Conservation (phyloP, 768 basidiomycete genomes). For the Mycena belliarum region DNA sequence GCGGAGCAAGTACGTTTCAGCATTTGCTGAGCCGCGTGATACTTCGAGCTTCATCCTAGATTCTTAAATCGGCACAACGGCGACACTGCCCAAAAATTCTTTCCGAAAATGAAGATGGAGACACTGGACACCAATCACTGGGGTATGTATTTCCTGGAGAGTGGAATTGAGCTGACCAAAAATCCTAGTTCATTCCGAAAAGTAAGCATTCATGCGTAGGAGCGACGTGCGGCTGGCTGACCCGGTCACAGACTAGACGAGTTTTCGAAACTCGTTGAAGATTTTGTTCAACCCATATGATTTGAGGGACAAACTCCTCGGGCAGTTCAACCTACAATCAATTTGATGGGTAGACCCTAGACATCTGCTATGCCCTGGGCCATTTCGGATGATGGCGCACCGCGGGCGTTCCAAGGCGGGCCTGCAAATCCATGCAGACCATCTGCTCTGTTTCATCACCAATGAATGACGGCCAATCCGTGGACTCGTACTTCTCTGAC, state of each 20-base stretch:
- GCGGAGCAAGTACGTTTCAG: slow-evolving; percentile 62
- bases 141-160: slow-evolving; percentile 50
- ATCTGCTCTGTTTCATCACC: no score
- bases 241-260: slow-evolving; percentile 6
- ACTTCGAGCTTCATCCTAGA: slow-evolving; percentile 25
- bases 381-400: no score
- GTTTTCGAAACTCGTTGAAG: slow-evolving; percentile 11
- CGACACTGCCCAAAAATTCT: slow-evolving; percentile 62
- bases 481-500: no score
- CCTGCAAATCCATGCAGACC: no score
- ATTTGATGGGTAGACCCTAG: no score
- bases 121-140: slow-evolving; percentile 81
- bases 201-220: slow-evolving; percentile 31
- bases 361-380: no score
- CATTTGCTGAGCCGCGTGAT: neutral
- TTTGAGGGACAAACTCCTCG: no score
- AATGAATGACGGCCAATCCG: no score
- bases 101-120: slow-evolving; percentile 67
- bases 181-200: slow-evolving; percentile 75
- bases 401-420: no score
- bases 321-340: no score
- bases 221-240: neutral
- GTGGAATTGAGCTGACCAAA: neutral
- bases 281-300: slow-evolving; percentile 11
- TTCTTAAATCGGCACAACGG: slow-evolving; percentile 78